These are phyloP conservation scores for Chlamydomonas schloesseri DNA, from an alignment of 139 green algal genomes.

Conservation along the genomic window DNA sequence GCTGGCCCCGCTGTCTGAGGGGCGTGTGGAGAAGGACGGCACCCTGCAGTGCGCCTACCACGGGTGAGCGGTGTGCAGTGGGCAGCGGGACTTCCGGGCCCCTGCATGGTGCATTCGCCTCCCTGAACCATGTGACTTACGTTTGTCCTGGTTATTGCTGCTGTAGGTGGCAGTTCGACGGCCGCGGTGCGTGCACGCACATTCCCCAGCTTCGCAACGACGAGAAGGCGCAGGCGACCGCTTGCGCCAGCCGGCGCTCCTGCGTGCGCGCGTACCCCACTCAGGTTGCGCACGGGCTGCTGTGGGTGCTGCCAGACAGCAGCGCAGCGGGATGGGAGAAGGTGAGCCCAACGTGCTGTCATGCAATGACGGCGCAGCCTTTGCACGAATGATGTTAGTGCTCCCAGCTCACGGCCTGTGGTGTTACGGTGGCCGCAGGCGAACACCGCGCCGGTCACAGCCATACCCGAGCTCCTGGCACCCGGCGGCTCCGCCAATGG, in stretches of 20 bases:
- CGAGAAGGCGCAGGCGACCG: conserved; percentile 10
- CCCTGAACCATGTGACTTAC: no score
- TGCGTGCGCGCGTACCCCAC: conserved; percentile 31
- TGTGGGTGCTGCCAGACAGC: conserved; percentile 41
- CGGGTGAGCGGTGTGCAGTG: background rate
- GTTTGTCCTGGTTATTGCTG: no score
- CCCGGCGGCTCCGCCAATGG: no score
- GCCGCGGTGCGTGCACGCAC: conserved; percentile 45
- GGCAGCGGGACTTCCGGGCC: no score
- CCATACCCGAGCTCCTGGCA: conserved; percentile 13
- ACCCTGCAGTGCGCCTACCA: conserved; percentile 64
- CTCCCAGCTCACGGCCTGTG: no score
- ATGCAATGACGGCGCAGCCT: no score
- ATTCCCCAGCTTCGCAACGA: conserved; percentile 49
- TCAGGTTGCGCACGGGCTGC: conserved; percentile 31
- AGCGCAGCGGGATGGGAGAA: background rate
- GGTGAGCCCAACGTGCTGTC: no score
- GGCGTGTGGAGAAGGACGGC: conserved; percentile 57
- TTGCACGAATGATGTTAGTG: no score
- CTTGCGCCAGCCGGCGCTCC: conserved; percentile 30
- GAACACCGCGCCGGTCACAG: background rate
- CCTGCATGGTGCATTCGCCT: no score
- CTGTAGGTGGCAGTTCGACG: conserved; percentile 52
- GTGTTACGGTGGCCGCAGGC: no score
- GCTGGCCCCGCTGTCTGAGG: conserved; percentile 58